phyloP scores from a whole-genome alignment of 2,329 filamentous ascomycete species.

The Rhinocladiella mackenziei region DNA sequence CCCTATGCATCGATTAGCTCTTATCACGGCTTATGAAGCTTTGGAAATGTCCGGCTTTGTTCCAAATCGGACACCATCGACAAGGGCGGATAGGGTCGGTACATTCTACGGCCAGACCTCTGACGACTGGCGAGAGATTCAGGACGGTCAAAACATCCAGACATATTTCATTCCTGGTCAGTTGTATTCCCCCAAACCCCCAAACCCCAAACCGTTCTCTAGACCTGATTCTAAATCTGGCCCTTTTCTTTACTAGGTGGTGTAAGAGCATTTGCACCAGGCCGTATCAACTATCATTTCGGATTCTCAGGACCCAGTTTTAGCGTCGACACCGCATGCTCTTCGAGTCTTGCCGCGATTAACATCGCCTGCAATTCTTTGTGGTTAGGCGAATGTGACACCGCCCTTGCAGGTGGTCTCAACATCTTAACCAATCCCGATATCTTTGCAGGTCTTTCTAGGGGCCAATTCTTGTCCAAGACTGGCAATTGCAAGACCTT shows the following conservation, averaged over 20 bases:
- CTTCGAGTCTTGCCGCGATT: conserved; percentile 61
- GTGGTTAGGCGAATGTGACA: conserved; percentile 67
- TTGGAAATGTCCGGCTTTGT: conserved; percentile 69
- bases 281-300: conserved; percentile 58
- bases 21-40: conserved; percentile 73
- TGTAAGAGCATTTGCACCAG: conserved; percentile 29
- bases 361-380: conserved; percentile 63
- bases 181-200: too few relatives aligned
- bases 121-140: conserved; percentile 31
- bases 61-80: conserved; percentile 60
- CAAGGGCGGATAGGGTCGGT: conserved; percentile 55
- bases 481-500: conserved; percentile 50
- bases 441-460: conserved; percentile 35
- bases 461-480: conserved; percentile 39
- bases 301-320: conserved; percentile 63
- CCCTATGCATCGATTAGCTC: conserved; percentile 45
- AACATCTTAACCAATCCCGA: conserved; percentile 60
- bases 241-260: too few relatives aligned
- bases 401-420: conserved; percentile 66
- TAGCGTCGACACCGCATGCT: conserved; percentile 66
- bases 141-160: conserved; percentile 27
- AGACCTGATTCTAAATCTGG: background rate
- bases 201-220: too few relatives aligned
- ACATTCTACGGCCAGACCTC: conserved; percentile 55
- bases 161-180: conserved; percentile 32